phyloP scores from a whole-genome alignment of 2,329 filamentous ascomycete genomes.

The Aspergillus tamarii region DNA sequence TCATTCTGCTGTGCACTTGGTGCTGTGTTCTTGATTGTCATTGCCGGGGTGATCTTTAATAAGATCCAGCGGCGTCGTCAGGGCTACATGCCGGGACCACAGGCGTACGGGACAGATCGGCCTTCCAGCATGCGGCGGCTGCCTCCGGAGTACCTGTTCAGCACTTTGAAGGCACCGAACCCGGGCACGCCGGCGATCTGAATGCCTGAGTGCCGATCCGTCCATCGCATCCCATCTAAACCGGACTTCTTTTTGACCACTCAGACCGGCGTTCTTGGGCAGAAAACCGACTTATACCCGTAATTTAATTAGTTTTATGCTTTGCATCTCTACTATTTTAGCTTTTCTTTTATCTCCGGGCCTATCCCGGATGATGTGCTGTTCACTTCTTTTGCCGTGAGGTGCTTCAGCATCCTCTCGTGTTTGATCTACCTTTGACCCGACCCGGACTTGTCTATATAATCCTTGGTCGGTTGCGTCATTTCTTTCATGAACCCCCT shows the following conservation, averaged over 20 bases:
- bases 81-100: constrained; percentile 50
- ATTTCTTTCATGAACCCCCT: constrained; percentile 6
- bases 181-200: constrained; percentile 41
- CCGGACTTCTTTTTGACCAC: constrained; percentile 25
- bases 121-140: constrained; percentile 50
- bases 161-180: constrained; percentile 40
- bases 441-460: constrained; percentile 10
- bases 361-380: not conserved
- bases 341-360: constrained; percentile 17
- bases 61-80: constrained; percentile 52
- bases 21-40: constrained; percentile 52
- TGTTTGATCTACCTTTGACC: constrained; percentile 10
- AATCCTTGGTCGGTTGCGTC: constrained; percentile 6
- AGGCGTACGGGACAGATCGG: constrained; percentile 49
- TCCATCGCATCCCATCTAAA: constrained; percentile 13
- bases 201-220: constrained; percentile 10
- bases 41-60: constrained; percentile 51
- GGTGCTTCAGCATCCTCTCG: constrained; percentile 9
- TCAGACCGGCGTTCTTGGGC: constrained; percentile 31
- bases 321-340: constrained; percentile 12
- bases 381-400: not conserved
- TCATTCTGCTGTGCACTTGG: constrained; percentile 52
- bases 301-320: constrained; percentile 34
- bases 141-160: constrained; percentile 52
- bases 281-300: constrained; percentile 38